phyloP scores from a whole-genome alignment of 139 green algal species.

The Pleodorina starrii region DNA sequence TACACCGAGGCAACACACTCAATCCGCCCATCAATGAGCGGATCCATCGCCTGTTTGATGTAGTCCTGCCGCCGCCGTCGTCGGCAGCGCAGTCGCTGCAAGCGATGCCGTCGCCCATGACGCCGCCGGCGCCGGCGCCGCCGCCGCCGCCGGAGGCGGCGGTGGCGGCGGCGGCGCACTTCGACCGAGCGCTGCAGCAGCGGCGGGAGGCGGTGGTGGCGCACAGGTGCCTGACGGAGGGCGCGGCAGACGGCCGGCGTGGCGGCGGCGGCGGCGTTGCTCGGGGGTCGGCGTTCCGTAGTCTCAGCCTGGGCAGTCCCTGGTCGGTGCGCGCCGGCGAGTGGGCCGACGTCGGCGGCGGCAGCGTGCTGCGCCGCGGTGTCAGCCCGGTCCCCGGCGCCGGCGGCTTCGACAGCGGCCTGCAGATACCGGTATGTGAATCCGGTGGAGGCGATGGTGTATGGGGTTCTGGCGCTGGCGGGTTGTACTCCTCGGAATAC shows the following conservation, averaged over 20 bases:
- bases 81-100: not conserved
- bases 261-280: not conserved
- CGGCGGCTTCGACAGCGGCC: no score
- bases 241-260: not conserved
- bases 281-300: not conserved
- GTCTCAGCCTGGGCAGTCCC: not conserved
- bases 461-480: not conserved
- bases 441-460: not conserved
- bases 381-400: not conserved
- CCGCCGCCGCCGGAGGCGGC: not conserved
- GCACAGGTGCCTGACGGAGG: not conserved
- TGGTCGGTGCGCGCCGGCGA: not conserved
- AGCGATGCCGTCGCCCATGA: not conserved
- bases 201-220: not conserved
- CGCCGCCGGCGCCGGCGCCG: not conserved
- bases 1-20: conserved; percentile 11
- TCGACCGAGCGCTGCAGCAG: conserved; percentile 8
- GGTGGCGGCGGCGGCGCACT: not conserved
- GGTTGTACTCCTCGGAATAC: no score
- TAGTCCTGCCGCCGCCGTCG: conserved; percentile 6
- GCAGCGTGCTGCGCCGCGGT: not conserved
- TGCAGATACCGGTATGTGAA: no score
- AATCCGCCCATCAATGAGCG: conserved; percentile 5
- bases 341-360: not conserved
- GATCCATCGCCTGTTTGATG: not conserved